These are phyloP conservation scores for Geotrichum europaeum DNA, from an alignment of 1,139 yeast genomes.

Conservation along the genomic window DNA sequence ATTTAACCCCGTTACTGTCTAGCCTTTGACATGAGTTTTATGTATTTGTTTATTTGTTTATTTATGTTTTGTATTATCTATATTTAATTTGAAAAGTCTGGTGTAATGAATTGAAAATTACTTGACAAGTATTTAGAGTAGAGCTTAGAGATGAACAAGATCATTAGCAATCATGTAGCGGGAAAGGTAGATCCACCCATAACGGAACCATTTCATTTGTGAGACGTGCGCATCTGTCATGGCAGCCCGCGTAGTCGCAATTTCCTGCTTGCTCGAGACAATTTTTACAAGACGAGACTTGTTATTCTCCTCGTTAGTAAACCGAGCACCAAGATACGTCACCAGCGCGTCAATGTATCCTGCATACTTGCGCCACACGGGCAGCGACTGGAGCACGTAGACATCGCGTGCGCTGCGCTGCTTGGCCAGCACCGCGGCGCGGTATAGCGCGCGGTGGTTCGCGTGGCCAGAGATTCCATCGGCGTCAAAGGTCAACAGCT, in stretches of 20 bases:
- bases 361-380: conserved; percentile 36
- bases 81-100: not conserved
- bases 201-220: conserved; percentile 95
- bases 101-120: not conserved
- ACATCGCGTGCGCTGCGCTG: conserved; percentile 3
- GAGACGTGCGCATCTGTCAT: conserved; percentile 81
- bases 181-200: conserved; percentile 77
- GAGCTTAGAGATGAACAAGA: conserved; percentile 33
- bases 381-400: conserved; percentile 32
- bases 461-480: conserved; percentile 80
- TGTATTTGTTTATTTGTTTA: not conserved
- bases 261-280: conserved; percentile 41
- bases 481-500: conserved; percentile 73
- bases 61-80: not conserved
- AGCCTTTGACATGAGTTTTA: not conserved
- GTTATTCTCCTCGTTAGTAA: conserved; percentile 7
- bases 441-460: conserved; percentile 66
- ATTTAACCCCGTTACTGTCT: not conserved
- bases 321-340: conserved; percentile 8
- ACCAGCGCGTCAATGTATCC: conserved; percentile 32
- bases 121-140: not conserved
- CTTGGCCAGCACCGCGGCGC: conserved; percentile 41
- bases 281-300: conserved; percentile 32
- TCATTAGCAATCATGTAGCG: conserved; percentile 69
- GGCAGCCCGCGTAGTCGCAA: conserved; percentile 58